phyloP scores from a whole-genome alignment of 2,329 filamentous ascomycete genomes.

The Calonectria ilicicola region DNA sequence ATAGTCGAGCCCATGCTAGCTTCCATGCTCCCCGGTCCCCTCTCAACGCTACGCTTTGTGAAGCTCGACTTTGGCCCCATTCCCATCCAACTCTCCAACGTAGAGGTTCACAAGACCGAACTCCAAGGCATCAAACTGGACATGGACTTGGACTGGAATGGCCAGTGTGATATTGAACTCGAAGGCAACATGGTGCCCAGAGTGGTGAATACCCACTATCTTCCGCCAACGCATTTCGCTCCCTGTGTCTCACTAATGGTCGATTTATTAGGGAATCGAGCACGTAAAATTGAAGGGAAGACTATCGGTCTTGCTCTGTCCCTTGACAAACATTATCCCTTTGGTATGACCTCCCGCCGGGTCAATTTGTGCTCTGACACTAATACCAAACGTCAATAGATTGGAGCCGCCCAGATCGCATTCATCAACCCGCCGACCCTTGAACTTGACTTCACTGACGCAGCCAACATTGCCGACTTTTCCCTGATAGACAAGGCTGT shows the following conservation, averaged over 20 bases:
- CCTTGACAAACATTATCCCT: slow-evolving; percentile 39
- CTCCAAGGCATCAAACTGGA: slow-evolving; percentile 41
- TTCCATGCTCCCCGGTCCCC: slow-evolving; percentile 39
- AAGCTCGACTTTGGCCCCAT: slow-evolving; percentile 38
- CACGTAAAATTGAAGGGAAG: slow-evolving; percentile 39
- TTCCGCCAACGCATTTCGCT: neutral
- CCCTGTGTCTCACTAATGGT: neutral
- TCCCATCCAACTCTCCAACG: slow-evolving; percentile 35
- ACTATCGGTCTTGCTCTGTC: slow-evolving; percentile 36
- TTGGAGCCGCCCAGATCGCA: slow-evolving; percentile 40
- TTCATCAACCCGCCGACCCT: slow-evolving; percentile 42
- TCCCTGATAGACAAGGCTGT: slow-evolving; percentile 37
- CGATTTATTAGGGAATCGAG: slow-evolving; percentile 33
- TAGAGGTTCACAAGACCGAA: slow-evolving; percentile 41
- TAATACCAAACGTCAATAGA: slow-evolving; percentile 22
- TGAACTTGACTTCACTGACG: slow-evolving; percentile 41
- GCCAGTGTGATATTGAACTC: slow-evolving; percentile 40
- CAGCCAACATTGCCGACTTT: slow-evolving; percentile 41
- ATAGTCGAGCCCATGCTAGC: slow-evolving; percentile 39
- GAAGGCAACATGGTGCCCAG: slow-evolving; percentile 42
- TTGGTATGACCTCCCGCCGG: slow-evolving; percentile 27
- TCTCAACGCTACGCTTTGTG: slow-evolving; percentile 35
- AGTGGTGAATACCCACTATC: slow-evolving; percentile 25
- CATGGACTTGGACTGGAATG: slow-evolving; percentile 41
- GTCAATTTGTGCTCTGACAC: neutral